Evolutionary conservation across 805 yeast genomes (phyloP).

Genomic region (Komagataella populi): DNA sequence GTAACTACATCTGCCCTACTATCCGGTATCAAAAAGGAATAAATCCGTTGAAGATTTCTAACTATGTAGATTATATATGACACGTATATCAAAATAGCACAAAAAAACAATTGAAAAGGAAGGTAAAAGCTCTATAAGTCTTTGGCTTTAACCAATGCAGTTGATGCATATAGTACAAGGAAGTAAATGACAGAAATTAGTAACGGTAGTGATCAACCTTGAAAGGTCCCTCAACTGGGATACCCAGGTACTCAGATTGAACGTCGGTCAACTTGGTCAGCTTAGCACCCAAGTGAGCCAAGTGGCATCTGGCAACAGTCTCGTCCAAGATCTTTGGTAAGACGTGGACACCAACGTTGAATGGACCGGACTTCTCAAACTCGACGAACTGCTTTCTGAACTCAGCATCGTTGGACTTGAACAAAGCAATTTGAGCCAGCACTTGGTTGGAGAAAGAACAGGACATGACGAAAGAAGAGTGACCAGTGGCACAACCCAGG

Average conservation of each 20-base stretch:
- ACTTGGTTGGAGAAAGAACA: constrained; percentile 99
- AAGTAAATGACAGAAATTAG: constrained; percentile 24
- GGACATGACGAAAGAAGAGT: constrained; percentile 97
- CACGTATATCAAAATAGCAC: background rate
- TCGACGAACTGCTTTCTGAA: constrained; percentile 78
- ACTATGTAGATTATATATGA: background rate
- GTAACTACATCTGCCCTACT: background rate
- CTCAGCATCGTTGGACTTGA: constrained; percentile 69
- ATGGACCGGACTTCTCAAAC: constrained; percentile 87
- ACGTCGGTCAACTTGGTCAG: constrained; percentile 61
- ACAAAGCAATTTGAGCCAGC: constrained; percentile 94
- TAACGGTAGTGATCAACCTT: constrained; percentile 98
- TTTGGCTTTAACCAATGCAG: constrained; percentile 3
- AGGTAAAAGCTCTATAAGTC: background rate
- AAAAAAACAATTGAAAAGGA: background rate
- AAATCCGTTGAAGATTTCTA: background rate
- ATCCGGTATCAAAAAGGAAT: background rate
- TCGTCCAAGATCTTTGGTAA: constrained; percentile 97
- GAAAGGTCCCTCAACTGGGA: constrained; percentile 91
- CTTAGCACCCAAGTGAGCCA: constrained; percentile 85
- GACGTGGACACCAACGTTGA: constrained; percentile 84
- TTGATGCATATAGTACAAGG: constrained; percentile 6
- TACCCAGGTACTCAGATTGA: constrained; percentile 91
- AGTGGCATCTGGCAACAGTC: constrained; percentile 95
- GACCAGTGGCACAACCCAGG: constrained; percentile 99